Evolutionary conservation across 441 rosid species (phyloP), one percentile per base, ranked within the genome.

Genomic region (Adansonia rubrostipa): DNA sequence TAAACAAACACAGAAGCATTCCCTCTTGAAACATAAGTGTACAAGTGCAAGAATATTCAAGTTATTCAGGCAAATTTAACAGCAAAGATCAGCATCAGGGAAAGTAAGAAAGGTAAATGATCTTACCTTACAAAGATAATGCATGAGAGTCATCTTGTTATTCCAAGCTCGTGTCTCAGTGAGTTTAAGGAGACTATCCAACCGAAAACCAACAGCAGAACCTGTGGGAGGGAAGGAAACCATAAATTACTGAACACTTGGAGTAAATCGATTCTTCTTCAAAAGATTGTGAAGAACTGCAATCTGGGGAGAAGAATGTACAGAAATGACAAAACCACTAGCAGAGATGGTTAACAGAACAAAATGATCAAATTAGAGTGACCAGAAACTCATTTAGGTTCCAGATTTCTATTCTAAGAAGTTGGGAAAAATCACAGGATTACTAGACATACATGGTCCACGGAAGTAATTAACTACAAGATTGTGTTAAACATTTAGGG

Each of bases 61-160:
- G 48, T 40, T 40, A 66, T 66, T 42, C 71, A 66, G 71, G n/a
- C 28, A 47, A 47, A 78, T 71, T 77, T 57, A 74, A 47, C 54
- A 47, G 44, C 14, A 68, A 68, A 45, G 17, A 42, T 33, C 45
- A 71, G 42, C 6, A 15, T 22, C 62, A 51, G 45, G 17, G 24
- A 51, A 72, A 28, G 58, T 24, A 33, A 54, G 66, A 19, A 60
- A 6, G 54, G 42, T 22, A 61, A 45, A n/a, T 6, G 10, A 72
- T 56, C 64, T 15, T 85, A 94, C 99, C 97, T 96, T 96, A 76
- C 99, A 96, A 58, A 96, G 97, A 90, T 94, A 96, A 84, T 96
- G 99, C 99, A 96, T 94, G 81, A 92, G 97, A 80, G 97, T 96
- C 92, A 91, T 94, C 93, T 92, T 96, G 90, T 85, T 94, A 82